phyloP scores from a whole-genome alignment of 1,284 basidiomycete species.

The Caloboletus inedulis region DNA sequence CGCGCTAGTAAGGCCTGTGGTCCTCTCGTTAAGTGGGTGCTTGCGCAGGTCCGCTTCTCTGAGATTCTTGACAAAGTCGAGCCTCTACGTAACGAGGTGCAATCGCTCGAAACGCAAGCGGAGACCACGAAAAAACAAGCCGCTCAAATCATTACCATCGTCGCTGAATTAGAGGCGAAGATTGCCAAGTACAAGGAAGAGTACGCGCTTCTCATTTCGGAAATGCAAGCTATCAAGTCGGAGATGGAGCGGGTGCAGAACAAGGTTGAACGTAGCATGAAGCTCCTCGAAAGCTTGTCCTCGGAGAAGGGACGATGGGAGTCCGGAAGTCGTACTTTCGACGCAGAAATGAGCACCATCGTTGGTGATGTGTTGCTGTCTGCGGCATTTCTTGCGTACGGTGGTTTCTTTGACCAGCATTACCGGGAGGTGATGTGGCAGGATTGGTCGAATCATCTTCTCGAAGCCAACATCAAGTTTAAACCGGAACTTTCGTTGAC shows the following conservation, averaged over 20 bases:
- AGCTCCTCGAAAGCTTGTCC: slow-evolving; percentile 88
- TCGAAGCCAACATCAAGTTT: slow-evolving; percentile 89
- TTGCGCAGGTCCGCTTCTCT: slow-evolving; percentile 96
- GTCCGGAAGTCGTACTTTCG: slow-evolving; percentile 91
- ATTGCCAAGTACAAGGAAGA: slow-evolving; percentile 97
- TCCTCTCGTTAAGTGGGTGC: slow-evolving; percentile 96
- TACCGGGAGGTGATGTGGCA: slow-evolving; percentile 98
- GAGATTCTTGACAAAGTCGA: slow-evolving; percentile 98
- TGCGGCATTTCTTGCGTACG: slow-evolving; percentile 95
- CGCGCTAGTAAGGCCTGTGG: slow-evolving; percentile 97
- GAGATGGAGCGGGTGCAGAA: slow-evolving; percentile 98
- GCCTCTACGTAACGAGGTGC: slow-evolving; percentile 93
- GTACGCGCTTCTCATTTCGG: slow-evolving; percentile 95
- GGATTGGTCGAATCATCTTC: slow-evolving; percentile 88
- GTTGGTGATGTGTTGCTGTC: slow-evolving; percentile 96
- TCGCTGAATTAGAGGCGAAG: slow-evolving; percentile 89
- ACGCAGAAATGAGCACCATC: slow-evolving; percentile 98
- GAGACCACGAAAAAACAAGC: slow-evolving; percentile 94
- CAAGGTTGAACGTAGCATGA: slow-evolving; percentile 98
- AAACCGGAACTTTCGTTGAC: slow-evolving; percentile 91
- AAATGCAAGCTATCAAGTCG: slow-evolving; percentile 94
- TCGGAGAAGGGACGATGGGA: slow-evolving; percentile 97
- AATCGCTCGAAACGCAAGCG: slow-evolving; percentile 89
- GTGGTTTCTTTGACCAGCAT: slow-evolving; percentile 98
- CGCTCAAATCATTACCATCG: slow-evolving; percentile 85